Base-by-base conservation (phyloP, 495 filamentous ascomycete genomes). In the Penicillium waksmanii region DNA sequence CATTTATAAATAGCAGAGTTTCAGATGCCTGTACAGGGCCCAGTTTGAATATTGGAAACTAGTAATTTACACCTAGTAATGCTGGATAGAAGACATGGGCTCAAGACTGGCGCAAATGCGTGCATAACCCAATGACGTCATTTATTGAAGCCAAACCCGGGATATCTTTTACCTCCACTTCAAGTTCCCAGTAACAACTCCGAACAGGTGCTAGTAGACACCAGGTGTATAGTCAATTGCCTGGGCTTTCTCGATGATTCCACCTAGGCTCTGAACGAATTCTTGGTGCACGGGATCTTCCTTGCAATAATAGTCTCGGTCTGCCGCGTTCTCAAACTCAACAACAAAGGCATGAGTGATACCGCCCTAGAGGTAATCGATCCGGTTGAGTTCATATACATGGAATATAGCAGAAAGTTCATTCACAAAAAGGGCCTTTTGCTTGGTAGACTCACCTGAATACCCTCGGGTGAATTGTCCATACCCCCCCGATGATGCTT, bases 401-500 rank as follows among this genome's bases (percentile, higher is more conserved):
- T 31, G 27, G 7, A 6, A 5, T 31, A 31, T 31, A 31, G 5
- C 27, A 6, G 27, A 1, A 3, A 31, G 12, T 38, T 38, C 36
- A 38, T 31, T 31, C 11, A 38, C 7, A n/a, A 5, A 38, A 38
- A 38, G 36, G 12, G 36, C 36, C 5, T 1, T 12, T 38, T 12
- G 15, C 36, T 38, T 9, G 27, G 27, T 7, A 13, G 42, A 55
- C 66, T 54, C 75, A 91, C 89, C 70, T 88, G 82, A 12, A 80
- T 69, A 5, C 84, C 87, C 70, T 91, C 89, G 0, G 73, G 71
- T 1, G 85, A 89, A 65, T 86, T 88, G 61, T 92, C 84, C 51
- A 66, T 70, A 0, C 89, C 88, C 3, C 3, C 85, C 89, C 1
- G 77, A 82, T 5, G 78, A 64, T 1, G 82, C 75, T 47, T 77